Evolutionary conservation across 176 grass and related monocot genomes (phyloP).

Genomic region (Thalia dealbata): DNA sequence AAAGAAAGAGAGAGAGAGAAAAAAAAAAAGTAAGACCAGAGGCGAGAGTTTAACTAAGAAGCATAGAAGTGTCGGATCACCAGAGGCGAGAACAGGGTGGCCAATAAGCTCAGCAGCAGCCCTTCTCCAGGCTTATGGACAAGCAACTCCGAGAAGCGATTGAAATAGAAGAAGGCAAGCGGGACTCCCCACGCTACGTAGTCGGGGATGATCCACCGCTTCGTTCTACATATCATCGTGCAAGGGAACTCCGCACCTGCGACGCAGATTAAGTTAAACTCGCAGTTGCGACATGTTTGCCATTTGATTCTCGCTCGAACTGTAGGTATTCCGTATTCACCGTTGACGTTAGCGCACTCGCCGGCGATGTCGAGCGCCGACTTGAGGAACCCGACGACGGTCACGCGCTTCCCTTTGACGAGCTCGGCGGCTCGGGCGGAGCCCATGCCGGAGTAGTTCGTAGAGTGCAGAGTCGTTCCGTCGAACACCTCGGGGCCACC

Average conservation of each 20-base stretch:
- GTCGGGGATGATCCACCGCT: constrained; percentile 31
- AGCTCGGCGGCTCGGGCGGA: constrained; percentile 27
- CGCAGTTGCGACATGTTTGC: neutral
- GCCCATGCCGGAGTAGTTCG: constrained; percentile 55
- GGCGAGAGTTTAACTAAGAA: too few species aligned
- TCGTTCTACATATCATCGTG: constrained; percentile 36
- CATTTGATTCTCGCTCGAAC: too few species aligned
- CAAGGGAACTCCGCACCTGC: constrained; percentile 31
- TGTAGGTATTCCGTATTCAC: constrained; percentile 11
- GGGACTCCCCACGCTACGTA: constrained; percentile 29
- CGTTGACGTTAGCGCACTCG: constrained; percentile 26
- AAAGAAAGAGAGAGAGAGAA: neutral
- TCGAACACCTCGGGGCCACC: constrained; percentile 41
- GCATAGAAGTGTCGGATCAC: constrained; percentile 12
- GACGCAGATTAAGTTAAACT: neutral
- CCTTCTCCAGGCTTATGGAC: constrained; percentile 46
- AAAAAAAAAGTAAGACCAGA: too few species aligned
- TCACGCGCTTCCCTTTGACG: constrained; percentile 37
- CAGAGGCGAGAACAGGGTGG: constrained; percentile 36
- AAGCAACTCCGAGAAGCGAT: constrained; percentile 30
- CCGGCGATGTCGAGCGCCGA: constrained; percentile 36
- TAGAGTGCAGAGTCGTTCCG: constrained; percentile 38
- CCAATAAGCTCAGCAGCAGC: constrained; percentile 32
- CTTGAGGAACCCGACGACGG: constrained; percentile 37
- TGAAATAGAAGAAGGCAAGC: constrained; percentile 23